Conservation (phyloP, 805 yeast species). For the Kluyveromyces siamensis region DNA sequence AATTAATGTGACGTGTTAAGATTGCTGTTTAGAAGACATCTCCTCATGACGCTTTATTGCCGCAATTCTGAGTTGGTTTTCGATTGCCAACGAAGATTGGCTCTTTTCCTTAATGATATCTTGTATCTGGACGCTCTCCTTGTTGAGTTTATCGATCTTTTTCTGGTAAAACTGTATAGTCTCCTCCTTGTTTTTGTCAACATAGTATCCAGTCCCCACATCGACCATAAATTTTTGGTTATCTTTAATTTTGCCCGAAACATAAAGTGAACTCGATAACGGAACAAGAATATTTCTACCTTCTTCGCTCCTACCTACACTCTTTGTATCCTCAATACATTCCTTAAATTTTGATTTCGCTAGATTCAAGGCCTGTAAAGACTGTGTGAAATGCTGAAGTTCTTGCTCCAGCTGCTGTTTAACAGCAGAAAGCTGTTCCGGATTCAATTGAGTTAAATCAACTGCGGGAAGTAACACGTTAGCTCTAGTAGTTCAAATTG, state of each 20-base stretch:
- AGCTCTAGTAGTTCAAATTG: constrained; percentile 1
- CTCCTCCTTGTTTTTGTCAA: constrained; percentile 63
- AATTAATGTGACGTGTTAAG: neutral
- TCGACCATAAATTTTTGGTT: constrained; percentile 75
- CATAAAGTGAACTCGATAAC: constrained; percentile 76
- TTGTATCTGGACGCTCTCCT: constrained; percentile 66
- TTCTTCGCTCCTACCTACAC: constrained; percentile 36
- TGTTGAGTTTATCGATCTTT: constrained; percentile 62
- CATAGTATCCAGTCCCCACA: constrained; percentile 92
- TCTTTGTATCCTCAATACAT: constrained; percentile 62
- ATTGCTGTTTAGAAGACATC: constrained; percentile 6
- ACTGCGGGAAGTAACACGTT: constrained; percentile 27
- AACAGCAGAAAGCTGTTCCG: constrained; percentile 78
- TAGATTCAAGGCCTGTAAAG: constrained; percentile 71
- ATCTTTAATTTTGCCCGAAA: constrained; percentile 71
- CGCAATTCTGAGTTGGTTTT: constrained; percentile 23
- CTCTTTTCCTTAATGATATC: constrained; percentile 69
- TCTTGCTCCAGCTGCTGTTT: constrained; percentile 80
- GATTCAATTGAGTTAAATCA: constrained; percentile 61
- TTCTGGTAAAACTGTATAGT: constrained; percentile 63
- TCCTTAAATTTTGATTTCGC: constrained; percentile 79
- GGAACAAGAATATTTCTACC: constrained; percentile 66
- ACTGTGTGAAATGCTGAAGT: constrained; percentile 73
- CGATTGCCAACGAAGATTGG: constrained; percentile 31
- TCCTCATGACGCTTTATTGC: constrained; percentile 17